These are phyloP conservation scores for Saccharomycopsis lassenensis DNA, from an alignment of 805 yeast genomes.

Conservation along the genomic window DNA sequence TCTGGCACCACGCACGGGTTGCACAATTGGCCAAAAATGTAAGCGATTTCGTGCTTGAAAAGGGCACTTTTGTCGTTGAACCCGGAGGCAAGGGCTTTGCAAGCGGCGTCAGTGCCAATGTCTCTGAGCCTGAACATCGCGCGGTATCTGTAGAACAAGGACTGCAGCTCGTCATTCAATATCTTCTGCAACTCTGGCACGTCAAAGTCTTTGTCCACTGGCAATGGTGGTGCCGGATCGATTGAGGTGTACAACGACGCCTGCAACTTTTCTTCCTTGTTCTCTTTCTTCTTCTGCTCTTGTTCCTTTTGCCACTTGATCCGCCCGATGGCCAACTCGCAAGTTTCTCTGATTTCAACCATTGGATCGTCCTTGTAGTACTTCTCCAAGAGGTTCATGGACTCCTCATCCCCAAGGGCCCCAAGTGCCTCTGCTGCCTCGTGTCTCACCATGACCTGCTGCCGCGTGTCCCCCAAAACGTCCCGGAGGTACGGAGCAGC, in stretches of 20 bases:
- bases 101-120: slow-evolving; percentile 86
- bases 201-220: slow-evolving; percentile 48
- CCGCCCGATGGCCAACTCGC: slow-evolving; percentile 93
- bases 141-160: slow-evolving; percentile 89
- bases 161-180: slow-evolving; percentile 63
- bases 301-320: slow-evolving; percentile 85
- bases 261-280: slow-evolving; percentile 61
- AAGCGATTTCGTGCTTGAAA: slow-evolving; percentile 96
- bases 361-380: slow-evolving; percentile 66
- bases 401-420: slow-evolving; percentile 76
- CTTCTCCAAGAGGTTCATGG: slow-evolving; percentile 53
- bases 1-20: slow-evolving; percentile 89
- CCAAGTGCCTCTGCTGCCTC: slow-evolving; percentile 99
- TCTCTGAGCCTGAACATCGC: slow-evolving; percentile 98
- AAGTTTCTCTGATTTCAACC: slow-evolving; percentile 88
- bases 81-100: slow-evolving; percentile 83
- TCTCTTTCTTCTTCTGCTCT: slow-evolving; percentile 19
- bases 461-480: slow-evolving; percentile 56
- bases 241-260: slow-evolving; percentile 73
- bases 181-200: slow-evolving; percentile 55
- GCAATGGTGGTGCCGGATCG: slow-evolving; percentile 97
- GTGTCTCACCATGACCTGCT: slow-evolving; percentile 95
- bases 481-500: slow-evolving; percentile 69
- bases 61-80: slow-evolving; percentile 85
- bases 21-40: slow-evolving; percentile 94